Base-by-base conservation (phyloP, 306 rosid species). In the Cucumis melo region DNA sequence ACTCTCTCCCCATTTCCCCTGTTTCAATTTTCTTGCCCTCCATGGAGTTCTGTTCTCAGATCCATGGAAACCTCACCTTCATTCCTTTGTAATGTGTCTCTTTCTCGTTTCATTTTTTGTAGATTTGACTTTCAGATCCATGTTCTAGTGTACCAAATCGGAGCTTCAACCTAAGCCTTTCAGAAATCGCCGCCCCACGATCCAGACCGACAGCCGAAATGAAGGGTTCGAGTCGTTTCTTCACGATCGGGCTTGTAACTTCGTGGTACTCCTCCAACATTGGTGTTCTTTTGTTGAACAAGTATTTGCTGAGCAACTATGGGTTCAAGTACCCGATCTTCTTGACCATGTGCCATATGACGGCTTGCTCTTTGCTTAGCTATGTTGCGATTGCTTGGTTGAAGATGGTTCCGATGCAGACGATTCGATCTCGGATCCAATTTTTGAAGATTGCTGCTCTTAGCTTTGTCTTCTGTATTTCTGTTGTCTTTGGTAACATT, bases 261-360 rank as follows among this genome's bases (percentile, higher is more conserved):
- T 75, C 98, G 8, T 95, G 99, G 99, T 95, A 95, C 85, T 82
- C 90, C 2, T 92, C 98, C 84, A 95, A 95, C 97, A 95, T 95
- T 86, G 99, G 98, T 17, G 99, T 95, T 0, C 83, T 95, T 2
- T 78, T 95, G 15, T 82, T 95, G 38, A 95, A 95, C 92, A 95
- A 95, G 88, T 95, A 95, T 81, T 87, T 95, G 63, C 91, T 95
- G 4, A 87, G 92, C 84, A 95, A 92, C 85, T 95, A 95, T 34
- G 99, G 99, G 3, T 95, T 95, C 92, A 95, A 90, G 87, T 95
- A 95, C 85, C 99, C 99, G 71, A 95, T 95, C 76, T 95, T 95
- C 85, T 87, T 95, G 64, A 95, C 99, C 88, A 95, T 95, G 99
- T 95, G 99, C 72, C 99, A 95, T 77, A 95, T 95, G 99, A 95